Percentiles rank a stretch among this genome's conserved stretches.
phyloP scores from a whole-genome alignment of 192 early-diverging fungal genomes.

The Radiomyces spectabilis region DNA sequence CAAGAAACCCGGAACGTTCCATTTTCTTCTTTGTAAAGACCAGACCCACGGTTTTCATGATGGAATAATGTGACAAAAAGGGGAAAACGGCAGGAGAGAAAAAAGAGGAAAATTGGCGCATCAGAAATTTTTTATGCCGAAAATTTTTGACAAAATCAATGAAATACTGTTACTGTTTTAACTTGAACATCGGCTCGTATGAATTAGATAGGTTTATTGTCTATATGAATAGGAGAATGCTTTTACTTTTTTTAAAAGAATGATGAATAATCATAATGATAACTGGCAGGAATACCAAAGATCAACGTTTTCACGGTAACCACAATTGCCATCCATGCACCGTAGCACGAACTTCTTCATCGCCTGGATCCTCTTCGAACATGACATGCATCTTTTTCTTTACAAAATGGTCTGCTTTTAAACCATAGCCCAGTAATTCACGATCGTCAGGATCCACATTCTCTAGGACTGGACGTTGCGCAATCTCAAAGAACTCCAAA shows the following conservation, averaged over 20 bases:
- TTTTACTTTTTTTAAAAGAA: no score
- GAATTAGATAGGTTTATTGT: no score
- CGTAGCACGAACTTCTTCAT: conserved; percentile 67
- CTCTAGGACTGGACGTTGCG: conserved; percentile 25
- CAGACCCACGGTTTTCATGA: conserved; percentile 15
- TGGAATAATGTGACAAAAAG: neutral
- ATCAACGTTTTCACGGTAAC: conserved; percentile 19
- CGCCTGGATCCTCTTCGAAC: conserved; percentile 85
- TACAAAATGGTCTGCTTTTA: conserved; percentile 59
- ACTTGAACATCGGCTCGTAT: no score
- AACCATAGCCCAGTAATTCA: conserved; percentile 50
- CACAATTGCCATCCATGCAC: conserved; percentile 71
- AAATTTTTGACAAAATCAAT: no score
- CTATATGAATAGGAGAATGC: no score
- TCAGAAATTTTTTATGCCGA: neutral
- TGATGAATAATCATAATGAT: no score
- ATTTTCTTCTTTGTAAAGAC: conserved; percentile 25
- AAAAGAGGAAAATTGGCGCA: neutral
- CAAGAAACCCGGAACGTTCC: conserved; percentile 25
- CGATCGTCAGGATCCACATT: conserved; percentile 36
- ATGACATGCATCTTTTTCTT: conserved; percentile 68
- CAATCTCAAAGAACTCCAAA: conserved; percentile 76
- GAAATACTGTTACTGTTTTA: no score
- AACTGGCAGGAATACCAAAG: no score
- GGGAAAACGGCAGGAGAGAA: neutral